Base-by-base conservation (phyloP, 768 basidiomycete species). In the Galerina sulciceps region DNA sequence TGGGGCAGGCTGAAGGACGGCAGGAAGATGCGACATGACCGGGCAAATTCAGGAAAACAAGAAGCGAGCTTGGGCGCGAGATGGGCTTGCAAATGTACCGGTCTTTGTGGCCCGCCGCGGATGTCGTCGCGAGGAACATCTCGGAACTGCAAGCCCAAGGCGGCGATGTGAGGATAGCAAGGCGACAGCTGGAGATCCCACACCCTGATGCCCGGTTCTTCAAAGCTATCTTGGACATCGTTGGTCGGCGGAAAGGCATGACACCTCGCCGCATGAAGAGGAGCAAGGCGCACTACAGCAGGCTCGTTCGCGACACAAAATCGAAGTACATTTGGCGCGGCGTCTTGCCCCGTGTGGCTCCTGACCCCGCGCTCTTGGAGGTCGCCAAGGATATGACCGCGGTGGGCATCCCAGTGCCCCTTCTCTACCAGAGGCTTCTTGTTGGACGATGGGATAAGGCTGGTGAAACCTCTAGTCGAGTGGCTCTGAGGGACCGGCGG, bases 181-280 rank as follows among this genome's bases (percentile, higher is more conserved):
- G 60, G 63, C 43, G 44, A 2, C 55, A 66, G 23, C 56, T 75
- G 36, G 65, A 76, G 53, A 64, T 77, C 17, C 82, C 82, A 8
- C 59, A 59, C 22, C 81, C 84, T 0, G 90, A 92, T 63, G 82
- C 80, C n/a, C 78, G 82, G 44, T 90, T 90, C 67, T 90, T 86
- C 73, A 89, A 89, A 54, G 85, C 85, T 1, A 75, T 84, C 9
- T 71, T 91, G 11, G 69, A 74, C 10, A 71, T 87, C 45, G 78
- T 81, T 37, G 66, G 71, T 15, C 57, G 63, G 5, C 52, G 44
- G 9, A 45, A 67, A 15, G 18, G 47, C 20, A 58, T 52, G 64
- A 20, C 55, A 2, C 62, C 61, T 10, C 53, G 44, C 20, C 42
- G 44, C 49, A 26, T 31, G 55, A 48, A 11, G 20, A 14, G 34